A percentile compares a stretch with the other conserved stretches of the same genome.
Evolutionary conservation across 257 asterid genomes (phyloP).

Genomic region (Fraxinus cuspidata): DNA sequence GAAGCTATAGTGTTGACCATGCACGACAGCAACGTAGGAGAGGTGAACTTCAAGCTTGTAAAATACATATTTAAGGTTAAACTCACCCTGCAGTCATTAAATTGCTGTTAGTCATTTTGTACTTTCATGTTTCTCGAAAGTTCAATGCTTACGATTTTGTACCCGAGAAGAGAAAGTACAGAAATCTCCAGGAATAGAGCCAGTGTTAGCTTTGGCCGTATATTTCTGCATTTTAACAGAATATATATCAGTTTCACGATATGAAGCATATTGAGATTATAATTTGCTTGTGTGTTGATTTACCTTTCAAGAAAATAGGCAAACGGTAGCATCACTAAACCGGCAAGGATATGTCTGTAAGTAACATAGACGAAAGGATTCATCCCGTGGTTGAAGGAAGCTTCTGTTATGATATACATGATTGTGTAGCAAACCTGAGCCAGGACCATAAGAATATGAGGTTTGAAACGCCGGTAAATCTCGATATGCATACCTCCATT

Average conservation of each 20-base stretch:
- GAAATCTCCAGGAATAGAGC: constrained; percentile 54
- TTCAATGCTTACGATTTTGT: constrained; percentile 19
- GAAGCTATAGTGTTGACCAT: constrained; percentile 69
- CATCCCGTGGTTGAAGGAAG: constrained; percentile 82
- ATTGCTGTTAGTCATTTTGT: not conserved
- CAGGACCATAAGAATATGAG: constrained; percentile 68
- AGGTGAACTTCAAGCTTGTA: constrained; percentile 57
- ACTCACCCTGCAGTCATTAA: constrained; percentile 50
- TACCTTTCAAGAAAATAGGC: constrained; percentile 77
- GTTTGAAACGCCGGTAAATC: constrained; percentile 43
- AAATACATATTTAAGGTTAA: constrained; percentile 74
- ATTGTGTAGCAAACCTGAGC: constrained; percentile 58
- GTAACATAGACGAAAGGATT: constrained; percentile 69
- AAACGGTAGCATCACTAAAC: constrained; percentile 54
- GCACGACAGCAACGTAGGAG: constrained; percentile 69
- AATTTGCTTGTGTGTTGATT: not conserved
- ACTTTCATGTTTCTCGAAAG: not conserved
- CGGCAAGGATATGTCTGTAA: constrained; percentile 60
- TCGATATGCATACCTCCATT: not conserved
- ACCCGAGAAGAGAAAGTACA: constrained; percentile 69
- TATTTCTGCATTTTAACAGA: constrained; percentile 46
- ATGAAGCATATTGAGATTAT: not conserved
- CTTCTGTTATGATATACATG: constrained; percentile 67
- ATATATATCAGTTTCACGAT: not conserved
- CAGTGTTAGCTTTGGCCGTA: constrained; percentile 57